Percentiles rank a stretch among this genome's conserved stretches.
phyloP scores from a whole-genome alignment of 108 stramenopile genomes.

The Aurantiochytrium sp. region DNA sequence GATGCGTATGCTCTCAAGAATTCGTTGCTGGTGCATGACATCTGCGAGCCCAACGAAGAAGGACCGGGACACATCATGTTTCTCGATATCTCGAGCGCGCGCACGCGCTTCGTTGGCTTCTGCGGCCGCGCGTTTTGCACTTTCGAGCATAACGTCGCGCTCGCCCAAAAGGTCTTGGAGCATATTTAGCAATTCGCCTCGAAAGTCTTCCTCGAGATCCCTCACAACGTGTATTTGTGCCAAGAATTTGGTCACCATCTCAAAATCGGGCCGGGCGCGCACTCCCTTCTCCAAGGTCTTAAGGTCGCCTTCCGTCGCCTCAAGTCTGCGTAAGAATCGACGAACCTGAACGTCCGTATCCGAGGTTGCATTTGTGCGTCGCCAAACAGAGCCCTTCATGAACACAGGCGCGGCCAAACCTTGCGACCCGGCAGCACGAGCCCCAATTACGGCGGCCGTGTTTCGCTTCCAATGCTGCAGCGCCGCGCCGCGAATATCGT shows the following conservation, averaged over 20 bases:
- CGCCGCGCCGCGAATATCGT: background rate
- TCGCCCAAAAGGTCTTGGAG: background rate
- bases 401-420: background rate
- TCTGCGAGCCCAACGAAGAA: background rate
- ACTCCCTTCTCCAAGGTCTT: background rate
- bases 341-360: background rate
- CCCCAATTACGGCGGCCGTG: background rate
- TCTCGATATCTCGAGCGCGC: background rate
- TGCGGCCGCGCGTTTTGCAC: background rate
- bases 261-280: background rate
- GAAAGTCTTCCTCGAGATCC: background rate
- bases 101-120: background rate
- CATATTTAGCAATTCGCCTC: background rate
- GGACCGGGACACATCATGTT: background rate
- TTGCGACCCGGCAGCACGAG: background rate
- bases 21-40: background rate
- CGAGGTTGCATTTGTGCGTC: background rate
- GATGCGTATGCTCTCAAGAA: background rate
- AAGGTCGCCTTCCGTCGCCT: background rate
- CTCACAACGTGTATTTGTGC: background rate
- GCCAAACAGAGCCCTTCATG: background rate
- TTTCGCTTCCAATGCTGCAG: conserved; percentile 1
- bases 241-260: background rate
- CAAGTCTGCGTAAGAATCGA: background rate
- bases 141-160: background rate